Evolutionary conservation across 345 rosid genomes (phyloP), one percentile per base, ranked within the genome.

Genomic region (Psidium friedrichsthalianum): DNA sequence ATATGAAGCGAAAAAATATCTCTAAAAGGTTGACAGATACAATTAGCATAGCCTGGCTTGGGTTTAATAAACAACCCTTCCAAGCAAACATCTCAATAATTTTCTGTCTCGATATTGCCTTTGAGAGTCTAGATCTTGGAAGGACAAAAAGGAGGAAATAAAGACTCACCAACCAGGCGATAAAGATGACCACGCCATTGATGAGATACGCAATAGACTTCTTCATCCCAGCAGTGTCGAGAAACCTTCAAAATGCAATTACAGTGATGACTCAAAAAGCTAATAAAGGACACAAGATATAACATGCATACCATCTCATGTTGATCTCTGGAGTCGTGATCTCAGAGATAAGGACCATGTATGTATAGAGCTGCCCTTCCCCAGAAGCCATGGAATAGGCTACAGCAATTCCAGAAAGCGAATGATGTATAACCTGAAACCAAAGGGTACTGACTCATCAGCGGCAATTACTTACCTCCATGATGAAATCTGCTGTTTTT

Each of bases 311-410:
- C 99, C 99, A 96, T 94, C 98, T 94, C 91, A 96, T 83, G 88
- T 96, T 94, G 58, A 96, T 91, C 91, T 88, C 97, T 6, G 99
- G 99, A 59, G 98, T 94, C 16, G 98, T 96, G 83, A 94, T 87
- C 91, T 95, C 99, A 13, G 98, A 95, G 86, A 96, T 90, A 58
- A 96, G 91, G 87, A 93, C 93, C 98, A 95, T 94, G 90, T 88
- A 96, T n/a, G 93, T 91, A 76, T 96, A 95, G 74, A 94, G 85
- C 86, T 95, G 98, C 58, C 95, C 98, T 87, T 96, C 99, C 86
- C 96, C 92, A 12, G 93, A 86, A 87, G 94, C 90, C 91, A 96
- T 88, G 57, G 98, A 87, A 89, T 96, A 96, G 53, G 96, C 94
- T 59, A 96, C 92, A 1, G 94, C 91, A 56, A 89, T 82, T 82